phyloP scores from a whole-genome alignment of 2,329 filamentous ascomycete genomes.

The Ophiocordyceps unilateralis region DNA sequence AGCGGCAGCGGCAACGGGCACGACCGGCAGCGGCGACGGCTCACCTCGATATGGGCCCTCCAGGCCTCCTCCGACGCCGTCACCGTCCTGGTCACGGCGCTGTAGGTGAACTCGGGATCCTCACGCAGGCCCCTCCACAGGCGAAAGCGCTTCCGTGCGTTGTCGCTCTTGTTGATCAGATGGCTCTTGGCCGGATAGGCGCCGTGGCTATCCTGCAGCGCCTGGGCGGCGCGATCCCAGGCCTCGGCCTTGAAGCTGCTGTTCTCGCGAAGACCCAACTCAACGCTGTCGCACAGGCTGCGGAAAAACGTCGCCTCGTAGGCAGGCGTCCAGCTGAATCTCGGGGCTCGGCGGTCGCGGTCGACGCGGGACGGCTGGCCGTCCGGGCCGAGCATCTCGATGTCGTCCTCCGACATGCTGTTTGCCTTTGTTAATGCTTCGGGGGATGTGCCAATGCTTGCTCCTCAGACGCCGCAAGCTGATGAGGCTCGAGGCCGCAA shows the following conservation, averaged over 20 bases:
- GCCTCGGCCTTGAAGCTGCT: constrained; percentile 45
- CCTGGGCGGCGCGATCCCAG: constrained; percentile 38
- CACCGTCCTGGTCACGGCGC: constrained; percentile 30
- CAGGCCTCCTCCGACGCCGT: constrained; percentile 40
- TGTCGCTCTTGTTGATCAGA: constrained; percentile 47
- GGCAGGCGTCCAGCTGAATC: constrained; percentile 41
- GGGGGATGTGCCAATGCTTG: no score
- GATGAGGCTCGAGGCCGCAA: not conserved
- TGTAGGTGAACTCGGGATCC: constrained; percentile 39
- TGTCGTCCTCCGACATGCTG: constrained; percentile 21
- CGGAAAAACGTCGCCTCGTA: constrained; percentile 45
- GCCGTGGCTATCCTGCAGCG: constrained; percentile 35
- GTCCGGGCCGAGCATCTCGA: constrained; percentile 18
- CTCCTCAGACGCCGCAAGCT: no score
- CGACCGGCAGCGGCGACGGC: constrained; percentile 6
- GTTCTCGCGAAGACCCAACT: constrained; percentile 36
- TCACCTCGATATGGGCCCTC: constrained; percentile 38
- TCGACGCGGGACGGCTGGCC: constrained; percentile 17
- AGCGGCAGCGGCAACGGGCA: not conserved
- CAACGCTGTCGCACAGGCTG: constrained; percentile 41
- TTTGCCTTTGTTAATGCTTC: not conserved
- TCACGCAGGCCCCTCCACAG: constrained; percentile 41
- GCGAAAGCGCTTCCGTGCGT: constrained; percentile 45
- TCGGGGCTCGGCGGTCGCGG: constrained; percentile 26
- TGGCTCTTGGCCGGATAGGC: constrained; percentile 43